Conservation (phyloP, 2,329 filamentous ascomycete genomes). For the Apiospora koreana region DNA sequence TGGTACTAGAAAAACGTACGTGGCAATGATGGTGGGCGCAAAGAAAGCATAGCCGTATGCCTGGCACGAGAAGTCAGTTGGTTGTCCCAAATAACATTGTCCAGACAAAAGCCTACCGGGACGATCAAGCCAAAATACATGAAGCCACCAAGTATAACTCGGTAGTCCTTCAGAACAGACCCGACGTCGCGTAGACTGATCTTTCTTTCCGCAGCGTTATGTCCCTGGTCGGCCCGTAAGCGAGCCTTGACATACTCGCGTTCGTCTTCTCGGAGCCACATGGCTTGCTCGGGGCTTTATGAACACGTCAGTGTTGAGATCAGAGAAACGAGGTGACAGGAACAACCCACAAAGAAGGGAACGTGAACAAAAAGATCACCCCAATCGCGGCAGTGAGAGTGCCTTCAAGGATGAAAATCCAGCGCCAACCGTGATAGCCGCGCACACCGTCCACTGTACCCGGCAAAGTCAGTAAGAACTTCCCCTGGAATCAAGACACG, state of each 20-base stretch:
- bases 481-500: slow-evolving; percentile 22
- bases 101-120: slow-evolving; percentile 37
- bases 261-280: slow-evolving; percentile 73
- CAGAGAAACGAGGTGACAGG: not conserved
- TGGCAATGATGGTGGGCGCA: slow-evolving; percentile 68
- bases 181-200: slow-evolving; percentile 61
- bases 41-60: slow-evolving; percentile 81
- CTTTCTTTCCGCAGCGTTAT: slow-evolving; percentile 62
- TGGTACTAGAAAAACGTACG: slow-evolving; percentile 35
- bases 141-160: slow-evolving; percentile 71
- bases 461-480: slow-evolving; percentile 15
- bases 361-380: slow-evolving; percentile 65
- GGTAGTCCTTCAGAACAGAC: slow-evolving; percentile 70
- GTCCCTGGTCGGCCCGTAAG: slow-evolving; percentile 68
- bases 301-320: slow-evolving; percentile 10
- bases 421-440: slow-evolving; percentile 74
- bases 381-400: slow-evolving; percentile 39
- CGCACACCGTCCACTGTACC: slow-evolving; percentile 61
- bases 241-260: slow-evolving; percentile 65
- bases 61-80: not conserved
- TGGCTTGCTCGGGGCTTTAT: slow-evolving; percentile 64
- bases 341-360: slow-evolving; percentile 63
- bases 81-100: not conserved
- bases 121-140: slow-evolving; percentile 84
- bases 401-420: slow-evolving; percentile 80